phyloP scores from a whole-genome alignment of 148 eudicot genomes.

The Arctostaphylos glauca region DNA sequence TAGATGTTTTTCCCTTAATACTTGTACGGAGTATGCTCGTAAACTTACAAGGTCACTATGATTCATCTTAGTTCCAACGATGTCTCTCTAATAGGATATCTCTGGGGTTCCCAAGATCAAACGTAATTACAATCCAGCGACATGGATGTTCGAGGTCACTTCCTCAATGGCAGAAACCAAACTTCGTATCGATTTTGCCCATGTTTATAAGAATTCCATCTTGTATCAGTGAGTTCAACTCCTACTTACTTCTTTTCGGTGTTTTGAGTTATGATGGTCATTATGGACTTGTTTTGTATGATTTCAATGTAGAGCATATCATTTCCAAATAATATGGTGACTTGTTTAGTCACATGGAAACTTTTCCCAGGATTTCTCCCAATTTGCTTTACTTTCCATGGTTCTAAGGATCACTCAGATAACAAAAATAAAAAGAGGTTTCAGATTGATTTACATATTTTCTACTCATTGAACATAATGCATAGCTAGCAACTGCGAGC shows the following conservation, averaged over 20 bases:
- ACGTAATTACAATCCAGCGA: slow-evolving; percentile 77
- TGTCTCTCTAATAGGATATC: slow-evolving; percentile 36
- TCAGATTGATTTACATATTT: background rate
- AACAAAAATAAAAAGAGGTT: too few species aligned
- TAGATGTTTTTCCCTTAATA: background rate
- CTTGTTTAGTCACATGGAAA: background rate
- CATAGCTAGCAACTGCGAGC: too few species aligned
- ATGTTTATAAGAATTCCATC: slow-evolving; percentile 47
- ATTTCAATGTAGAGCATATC: background rate
- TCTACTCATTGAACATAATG: too few species aligned
- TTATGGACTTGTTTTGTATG: background rate
- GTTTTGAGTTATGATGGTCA: background rate
- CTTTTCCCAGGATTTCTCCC: background rate
- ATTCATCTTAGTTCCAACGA: background rate
- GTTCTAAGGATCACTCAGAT: background rate
- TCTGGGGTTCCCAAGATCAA: slow-evolving; percentile 63
- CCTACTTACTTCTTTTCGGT: background rate
- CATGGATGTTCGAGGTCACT: slow-evolving; percentile 91
- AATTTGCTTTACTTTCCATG: too few species aligned
- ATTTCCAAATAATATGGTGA: background rate
- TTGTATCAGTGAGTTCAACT: slow-evolving; percentile 49
- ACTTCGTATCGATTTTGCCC: slow-evolving; percentile 60
- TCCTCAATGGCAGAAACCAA: slow-evolving; percentile 67
- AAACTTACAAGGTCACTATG: too few species aligned
- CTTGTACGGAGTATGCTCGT: too few species aligned